Percentiles rank a stretch among this genome's conserved stretches.
Conservation (phyloP, 2,329 filamentous ascomycete species). For the Blastomyces silverae region DNA sequence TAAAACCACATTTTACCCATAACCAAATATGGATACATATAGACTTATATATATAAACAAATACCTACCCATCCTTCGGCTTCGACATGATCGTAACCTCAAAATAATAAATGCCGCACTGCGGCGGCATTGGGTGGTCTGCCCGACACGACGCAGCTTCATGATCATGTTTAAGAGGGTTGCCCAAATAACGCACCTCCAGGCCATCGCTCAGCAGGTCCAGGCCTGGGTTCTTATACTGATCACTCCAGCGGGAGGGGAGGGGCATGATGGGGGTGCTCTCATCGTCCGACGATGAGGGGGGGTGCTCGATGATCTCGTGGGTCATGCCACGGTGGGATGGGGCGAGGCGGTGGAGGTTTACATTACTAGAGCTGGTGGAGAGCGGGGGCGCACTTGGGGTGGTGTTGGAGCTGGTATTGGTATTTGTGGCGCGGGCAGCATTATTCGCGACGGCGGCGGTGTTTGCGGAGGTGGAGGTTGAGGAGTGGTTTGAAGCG, state of each 20-base stretch:
- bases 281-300: slow-evolving; percentile 48
- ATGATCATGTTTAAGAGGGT: slow-evolving; percentile 54
- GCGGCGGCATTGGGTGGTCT: slow-evolving; percentile 76
- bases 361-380: slow-evolving; percentile 52
- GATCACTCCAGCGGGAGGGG: slow-evolving; percentile 73
- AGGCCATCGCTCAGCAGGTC: slow-evolving; percentile 68
- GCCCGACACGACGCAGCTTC: slow-evolving; percentile 79
- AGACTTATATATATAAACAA: slow-evolving; percentile 4
- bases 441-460: slow-evolving; percentile 21
- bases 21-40: slow-evolving; percentile 5
- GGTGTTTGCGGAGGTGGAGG: slow-evolving; percentile 29
- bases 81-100: slow-evolving; percentile 64
- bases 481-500: slow-evolving; percentile 4
- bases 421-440: not conserved
- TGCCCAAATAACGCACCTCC: slow-evolving; percentile 58
- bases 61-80: slow-evolving; percentile 58
- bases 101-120: slow-evolving; percentile 93
- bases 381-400: slow-evolving; percentile 33
- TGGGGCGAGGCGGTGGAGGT: slow-evolving; percentile 53
- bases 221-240: slow-evolving; percentile 65
- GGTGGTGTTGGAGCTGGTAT: not conserved
- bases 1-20: slow-evolving; percentile 18
- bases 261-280: slow-evolving; percentile 59
- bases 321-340: slow-evolving; percentile 72
- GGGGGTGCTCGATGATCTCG: slow-evolving; percentile 72